Evolutionary conservation across 1,284 basidiomycete species (phyloP), one percentile per base, ranked within the genome.

Genomic region (Boletellus dicymbophilus): DNA sequence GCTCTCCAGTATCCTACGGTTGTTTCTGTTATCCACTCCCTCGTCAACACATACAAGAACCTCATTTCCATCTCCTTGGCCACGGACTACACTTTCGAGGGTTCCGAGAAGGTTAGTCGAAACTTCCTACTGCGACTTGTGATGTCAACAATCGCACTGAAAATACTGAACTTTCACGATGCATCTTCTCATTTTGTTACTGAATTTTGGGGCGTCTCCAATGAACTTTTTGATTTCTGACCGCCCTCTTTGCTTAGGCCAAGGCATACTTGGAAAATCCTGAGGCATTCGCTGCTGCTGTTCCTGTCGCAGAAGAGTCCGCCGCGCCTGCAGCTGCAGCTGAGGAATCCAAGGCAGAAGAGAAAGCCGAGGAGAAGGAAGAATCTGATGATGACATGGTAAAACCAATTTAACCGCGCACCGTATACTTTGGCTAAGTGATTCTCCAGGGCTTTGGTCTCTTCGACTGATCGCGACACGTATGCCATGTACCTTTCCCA

Each of bases 31-130:
- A 77, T 83, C 53, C 96, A 99, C 84, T 90, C 90, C 40, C 83
- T 99, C 55, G 93, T 99, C 82, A 98, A 98, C 81, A 84, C 93
- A 45, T 99, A 98, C 91, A 99, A 99, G 89, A 98, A 98, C 82
- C 72, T 97, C 59, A 76, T 99, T 59, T 90, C 93, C 51, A 74
- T 99, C 67, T 89, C 95, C 48, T 76, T 99, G 58, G 88, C 83
- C 52, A 98, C 96, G 61, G 96, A 99, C 49, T 96, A 94, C 84
- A 85, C 87, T 57, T 98, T 98, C 73, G 93, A 97, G 70, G 94
- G 88, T 57, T 81, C 90, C 53, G 90, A 90, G 70, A 93, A 98
- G 90, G 93, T 95, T 57, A 67, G 82, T 65, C 37, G 45, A 31
- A 20, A 36, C 26, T 54, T 38, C 13, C 22, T 12, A 41, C 34